Evolutionary conservation across 371 early-diverging fungal genomes (phyloP).

Genomic region (Mortierella sp.): DNA sequence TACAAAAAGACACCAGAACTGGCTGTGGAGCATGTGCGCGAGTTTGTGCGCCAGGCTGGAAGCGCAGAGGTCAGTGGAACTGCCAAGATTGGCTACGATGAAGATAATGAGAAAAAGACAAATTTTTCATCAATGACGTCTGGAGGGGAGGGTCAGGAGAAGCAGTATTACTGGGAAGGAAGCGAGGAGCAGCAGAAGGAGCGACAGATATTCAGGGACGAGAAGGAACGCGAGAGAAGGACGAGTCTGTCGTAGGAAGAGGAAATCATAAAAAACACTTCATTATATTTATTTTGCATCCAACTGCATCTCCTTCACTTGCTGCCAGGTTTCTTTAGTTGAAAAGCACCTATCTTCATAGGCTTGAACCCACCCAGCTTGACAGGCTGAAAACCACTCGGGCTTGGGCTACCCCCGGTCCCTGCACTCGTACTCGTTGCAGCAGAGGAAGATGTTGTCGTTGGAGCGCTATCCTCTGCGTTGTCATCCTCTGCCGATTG

Average conservation of each 20-base stretch:
- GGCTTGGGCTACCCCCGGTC: neutral
- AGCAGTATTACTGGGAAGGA: conserved; percentile 20
- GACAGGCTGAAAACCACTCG: conserved; percentile 40
- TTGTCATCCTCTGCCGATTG: conserved; percentile 30
- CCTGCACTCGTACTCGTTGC: neutral
- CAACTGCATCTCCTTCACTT: conserved; percentile 3
- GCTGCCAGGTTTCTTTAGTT: conserved; percentile 37
- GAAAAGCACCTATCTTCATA: conserved; percentile 50
- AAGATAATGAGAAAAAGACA: neutral
- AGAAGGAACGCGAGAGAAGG: conserved; percentile 33
- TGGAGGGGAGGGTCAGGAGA: neutral
- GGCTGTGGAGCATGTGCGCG: conserved; percentile 56
- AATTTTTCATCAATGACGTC: no score
- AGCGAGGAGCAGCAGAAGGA: conserved; percentile 25
- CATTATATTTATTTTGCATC: neutral
- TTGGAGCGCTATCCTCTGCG: neutral
- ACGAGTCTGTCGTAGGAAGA: conserved; percentile 12
- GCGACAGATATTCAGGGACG: conserved; percentile 20
- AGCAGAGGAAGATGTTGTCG: neutral
- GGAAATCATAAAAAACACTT: neutral
- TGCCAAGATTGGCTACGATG: conserved; percentile 40
- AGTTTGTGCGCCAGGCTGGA: conserved; percentile 55
- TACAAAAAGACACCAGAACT: conserved; percentile 61
- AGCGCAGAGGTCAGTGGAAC: conserved; percentile 46
- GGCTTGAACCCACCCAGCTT: conserved; percentile 45